phyloP scores from a whole-genome alignment of 345 rosid genomes.

The Sonneratia alba region DNA sequence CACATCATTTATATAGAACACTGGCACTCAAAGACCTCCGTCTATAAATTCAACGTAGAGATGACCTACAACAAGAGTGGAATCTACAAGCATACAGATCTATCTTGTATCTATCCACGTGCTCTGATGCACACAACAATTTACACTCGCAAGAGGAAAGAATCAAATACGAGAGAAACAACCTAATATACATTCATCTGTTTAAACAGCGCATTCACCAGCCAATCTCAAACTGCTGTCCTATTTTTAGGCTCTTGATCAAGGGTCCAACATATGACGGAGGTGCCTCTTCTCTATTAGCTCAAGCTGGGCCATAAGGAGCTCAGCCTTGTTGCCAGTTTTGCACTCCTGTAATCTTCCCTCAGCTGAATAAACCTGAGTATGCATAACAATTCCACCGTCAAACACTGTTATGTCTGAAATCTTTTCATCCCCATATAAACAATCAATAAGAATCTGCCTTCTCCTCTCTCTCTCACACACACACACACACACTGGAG shows the following conservation, averaged over 20 bases:
- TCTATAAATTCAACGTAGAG: too few relatives aligned
- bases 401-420: background rate
- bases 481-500: too few relatives aligned
- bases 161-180: background rate
- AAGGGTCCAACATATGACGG: background rate
- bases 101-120: too few relatives aligned
- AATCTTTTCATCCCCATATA: background rate
- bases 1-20: too few relatives aligned
- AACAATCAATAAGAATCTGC: too few relatives aligned
- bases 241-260: background rate
- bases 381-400: constrained; percentile 3
- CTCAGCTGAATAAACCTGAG: constrained; percentile 89
- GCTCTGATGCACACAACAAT: background rate
- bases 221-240: background rate
- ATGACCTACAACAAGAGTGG: background rate
- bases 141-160: background rate
- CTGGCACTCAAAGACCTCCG: too few relatives aligned
- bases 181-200: background rate
- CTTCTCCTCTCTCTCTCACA: too few relatives aligned
- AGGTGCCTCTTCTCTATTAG: background rate
- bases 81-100: too few relatives aligned
- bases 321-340: constrained; percentile 74
- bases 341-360: constrained; percentile 91
- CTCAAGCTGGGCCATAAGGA: constrained; percentile 57
- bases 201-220: background rate